A percentile compares a stretch with the other conserved stretches of the same genome.
These are phyloP conservation scores for Aureobasidium lini DNA, from an alignment of 2,329 filamentous ascomycete species.

Conservation along the genomic window DNA sequence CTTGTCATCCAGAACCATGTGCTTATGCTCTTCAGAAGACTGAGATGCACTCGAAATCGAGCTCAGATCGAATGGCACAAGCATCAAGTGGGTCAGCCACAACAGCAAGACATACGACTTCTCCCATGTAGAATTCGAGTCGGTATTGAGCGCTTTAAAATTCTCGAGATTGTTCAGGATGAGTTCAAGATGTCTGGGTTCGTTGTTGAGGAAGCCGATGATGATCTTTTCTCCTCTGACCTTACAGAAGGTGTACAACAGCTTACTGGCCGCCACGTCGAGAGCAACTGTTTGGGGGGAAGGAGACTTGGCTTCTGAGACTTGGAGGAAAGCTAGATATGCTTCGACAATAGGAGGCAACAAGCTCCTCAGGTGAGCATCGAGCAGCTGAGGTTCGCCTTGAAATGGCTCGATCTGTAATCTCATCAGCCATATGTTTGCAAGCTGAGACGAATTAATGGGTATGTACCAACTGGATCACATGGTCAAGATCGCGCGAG, in stretches of 20 bases:
- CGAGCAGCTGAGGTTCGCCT: constrained; percentile 87
- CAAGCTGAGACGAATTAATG: neutral
- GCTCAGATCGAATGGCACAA: constrained; percentile 80
- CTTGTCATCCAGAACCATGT: constrained; percentile 49
- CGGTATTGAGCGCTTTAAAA: constrained; percentile 29
- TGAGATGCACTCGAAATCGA: constrained; percentile 59
- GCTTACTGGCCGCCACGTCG: constrained; percentile 63
- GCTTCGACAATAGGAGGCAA: constrained; percentile 67
- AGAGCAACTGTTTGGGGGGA: constrained; percentile 30
- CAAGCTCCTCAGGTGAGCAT: constrained; percentile 70
- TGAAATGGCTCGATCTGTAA: constrained; percentile 74
- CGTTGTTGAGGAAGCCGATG: constrained; percentile 82
- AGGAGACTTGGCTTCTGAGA: constrained; percentile 18
- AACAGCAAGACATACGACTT: constrained; percentile 80
- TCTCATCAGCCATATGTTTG: neutral
- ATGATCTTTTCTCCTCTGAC: constrained; percentile 90
- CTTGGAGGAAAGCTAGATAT: constrained; percentile 60
- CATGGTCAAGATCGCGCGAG: constrained; percentile 32
- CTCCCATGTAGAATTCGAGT: constrained; percentile 54
- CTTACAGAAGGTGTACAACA: constrained; percentile 90
- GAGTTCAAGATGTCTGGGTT: constrained; percentile 75
- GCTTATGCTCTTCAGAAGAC: constrained; percentile 43
- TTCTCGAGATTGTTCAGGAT: constrained; percentile 69
- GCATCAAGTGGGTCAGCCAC: constrained; percentile 56
- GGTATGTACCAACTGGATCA: constrained; percentile 28